Conservation (phyloP, 306 rosid genomes). For the Oxytropis ochrocephala region DNA sequence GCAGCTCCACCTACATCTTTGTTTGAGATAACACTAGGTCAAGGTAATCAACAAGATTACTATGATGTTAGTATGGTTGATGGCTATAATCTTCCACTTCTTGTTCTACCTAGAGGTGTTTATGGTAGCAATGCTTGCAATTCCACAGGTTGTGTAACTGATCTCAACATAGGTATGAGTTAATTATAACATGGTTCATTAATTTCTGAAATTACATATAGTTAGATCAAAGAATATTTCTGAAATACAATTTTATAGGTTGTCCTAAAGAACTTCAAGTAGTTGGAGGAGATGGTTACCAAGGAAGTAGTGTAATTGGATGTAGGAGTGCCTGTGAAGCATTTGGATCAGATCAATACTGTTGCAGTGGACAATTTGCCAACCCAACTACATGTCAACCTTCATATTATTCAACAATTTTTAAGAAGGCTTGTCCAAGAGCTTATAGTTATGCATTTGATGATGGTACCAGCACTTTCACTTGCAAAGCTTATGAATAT, state of each 20-base stretch:
- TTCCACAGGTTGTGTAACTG: conserved; percentile 72
- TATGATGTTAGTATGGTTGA: conserved; percentile 87
- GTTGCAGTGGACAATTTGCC: conserved; percentile 81
- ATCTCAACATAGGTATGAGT: conserved; percentile 59
- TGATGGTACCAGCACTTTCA: conserved; percentile 84
- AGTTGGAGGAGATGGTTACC: conserved; percentile 42
- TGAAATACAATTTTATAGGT: conserved; percentile 35
- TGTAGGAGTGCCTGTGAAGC: conserved; percentile 94
- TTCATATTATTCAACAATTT: conserved; percentile 62
- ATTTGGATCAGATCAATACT: conserved; percentile 67
- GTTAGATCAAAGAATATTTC: too few relatives aligned
- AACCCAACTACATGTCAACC: conserved; percentile 83
- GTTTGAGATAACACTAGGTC: conserved; percentile 82
- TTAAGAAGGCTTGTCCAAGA: conserved; percentile 85
- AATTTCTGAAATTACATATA: not conserved
- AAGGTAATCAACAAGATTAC: conserved; percentile 49
- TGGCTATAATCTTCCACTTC: conserved; percentile 77
- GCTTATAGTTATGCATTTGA: conserved; percentile 93
- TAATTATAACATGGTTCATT: not conserved
- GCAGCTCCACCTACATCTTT: conserved; percentile 78
- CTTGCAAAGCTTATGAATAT: conserved; percentile 80
- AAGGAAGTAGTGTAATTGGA: conserved; percentile 51
- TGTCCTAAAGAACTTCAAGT: conserved; percentile 97
- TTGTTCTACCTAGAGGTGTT: conserved; percentile 52
- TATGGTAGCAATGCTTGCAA: conserved; percentile 51